Percentiles rank a stretch among this genome's conserved stretches.
phyloP scores from a whole-genome alignment of 2,329 filamentous ascomycete genomes.

The Botryotinia narcissicola region DNA sequence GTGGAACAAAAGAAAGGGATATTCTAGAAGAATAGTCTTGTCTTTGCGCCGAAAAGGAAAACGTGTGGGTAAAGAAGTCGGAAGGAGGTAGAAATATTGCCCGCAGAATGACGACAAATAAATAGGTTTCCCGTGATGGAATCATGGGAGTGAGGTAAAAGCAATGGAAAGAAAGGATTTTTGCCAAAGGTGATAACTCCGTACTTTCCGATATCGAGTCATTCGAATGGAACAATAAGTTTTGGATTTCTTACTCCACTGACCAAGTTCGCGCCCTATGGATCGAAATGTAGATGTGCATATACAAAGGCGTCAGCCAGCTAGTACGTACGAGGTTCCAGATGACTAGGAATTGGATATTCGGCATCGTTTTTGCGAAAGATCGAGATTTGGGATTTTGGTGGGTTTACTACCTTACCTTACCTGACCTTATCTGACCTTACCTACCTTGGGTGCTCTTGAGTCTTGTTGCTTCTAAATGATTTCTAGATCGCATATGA shows the following conservation, averaged over 20 bases:
- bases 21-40: constrained; percentile 7
- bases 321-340: neutral
- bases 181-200: neutral
- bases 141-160: neutral
- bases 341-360: neutral
- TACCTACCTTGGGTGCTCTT: neutral
- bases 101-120: neutral
- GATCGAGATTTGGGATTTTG: neutral
- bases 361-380: neutral
- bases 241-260: neutral
- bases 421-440: neutral
- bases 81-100: neutral
- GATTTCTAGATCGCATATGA: neutral
- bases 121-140: neutral
- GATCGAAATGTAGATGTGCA: neutral
- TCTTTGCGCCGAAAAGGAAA: neutral
- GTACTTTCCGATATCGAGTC: neutral
- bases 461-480: neutral
- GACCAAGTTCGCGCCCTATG: neutral
- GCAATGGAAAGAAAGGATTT: neutral
- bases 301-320: neutral
- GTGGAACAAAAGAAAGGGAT: constrained; percentile 17
- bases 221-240: neutral
- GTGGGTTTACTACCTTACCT: neutral
- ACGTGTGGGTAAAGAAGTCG: neutral